Evolutionary conservation across 768 basidiomycete genomes (phyloP), one percentile per base, ranked within the genome.

Genomic region (Lenzites betulinus): DNA sequence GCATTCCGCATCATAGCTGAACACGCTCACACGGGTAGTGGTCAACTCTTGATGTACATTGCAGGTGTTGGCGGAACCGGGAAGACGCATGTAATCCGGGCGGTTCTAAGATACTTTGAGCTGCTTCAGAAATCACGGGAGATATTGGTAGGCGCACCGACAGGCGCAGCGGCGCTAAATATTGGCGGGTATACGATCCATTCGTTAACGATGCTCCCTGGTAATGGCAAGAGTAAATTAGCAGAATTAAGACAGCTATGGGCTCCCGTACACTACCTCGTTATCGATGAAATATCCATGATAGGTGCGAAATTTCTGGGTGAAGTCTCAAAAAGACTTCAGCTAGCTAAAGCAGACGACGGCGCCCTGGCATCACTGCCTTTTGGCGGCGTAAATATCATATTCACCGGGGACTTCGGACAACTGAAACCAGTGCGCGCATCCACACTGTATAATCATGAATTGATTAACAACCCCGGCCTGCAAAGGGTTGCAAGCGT

Each of bases 91-190:
- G 62, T 74, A 2, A 65, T 74, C 1, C 59, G 64, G 12, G 51
- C 68, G 0, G 56, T 76, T 2, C 55, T 66, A 0, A 6, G 7
- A 0, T 51, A 74, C 0, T 70, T 73, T 28, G 36, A 47, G 2
- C 20, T 26, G 5, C 39, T 62, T 23, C 48, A 46, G 0, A 25
- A 55, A 7, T 12, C 38, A 7, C 30, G 65, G 2, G 55, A 67
- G 15, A 35, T 73, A 9, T 25, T 65, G 0, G 47, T 68, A 0
- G 51, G 65, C 3, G 72, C 73, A 9, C 68, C 68, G 18, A 75
- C 75, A 0, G 74, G 75, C 0, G 69, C 65, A 30, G 70, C 74
- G n/a, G n/a, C n/a, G n/a, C n/a, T n/a, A n/a, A n/a, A n/a, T n/a
- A n/a, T n/a, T n/a, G n/a, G n/a, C n/a, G 0, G 74, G 0, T 66